Evolutionary conservation across 176 grass and related monocot species (phyloP), one percentile per base, ranked within the genome.

Genomic region (Triticum timopheevii): DNA sequence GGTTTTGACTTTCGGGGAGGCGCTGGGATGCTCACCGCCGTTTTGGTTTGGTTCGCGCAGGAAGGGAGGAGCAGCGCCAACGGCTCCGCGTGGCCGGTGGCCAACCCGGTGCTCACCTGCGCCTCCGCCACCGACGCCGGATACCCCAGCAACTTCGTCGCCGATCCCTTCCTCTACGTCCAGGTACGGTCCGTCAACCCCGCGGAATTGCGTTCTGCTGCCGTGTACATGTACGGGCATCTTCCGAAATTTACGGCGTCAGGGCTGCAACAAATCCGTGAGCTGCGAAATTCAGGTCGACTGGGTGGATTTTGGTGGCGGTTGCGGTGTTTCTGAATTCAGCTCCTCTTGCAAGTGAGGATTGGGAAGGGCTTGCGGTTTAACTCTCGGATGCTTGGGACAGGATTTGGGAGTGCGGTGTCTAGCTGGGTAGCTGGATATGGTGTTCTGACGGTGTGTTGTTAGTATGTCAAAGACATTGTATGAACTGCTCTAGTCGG

Each of bases 21-120:
- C 19, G 56, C 15, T 58, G 1, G 58, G 52, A 1, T 10, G 24
- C 19, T 58, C 20, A 49, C 16, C 33, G 76, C 67, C 38, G 33
- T 16, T 72, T 0, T 86, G 28, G 52, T 91, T 49, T 91, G 45
- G 65, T 84, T 62, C 45, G 45, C 0, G 67, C 97, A 99, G 85
- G 84, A 94, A 69, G 89, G 88, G 79, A 91, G 10, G 85, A 91
- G 89, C 74, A 96, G 88, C 54, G 85, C n/a, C n/a, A 99, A 94
- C 90, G 88, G 75, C 73, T 99, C 97, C n/a, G 92, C 97, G 56
- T 99, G 97, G 97, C 97, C 97, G 33, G 94, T 98, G 47, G 90
- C 97, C 4, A 98, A 98, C 86, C 97, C 97, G 2, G 94, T 96
- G 73, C 84, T 98, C 12, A 98, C 97, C 15, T 98, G 97, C 81